Conservation (phyloP, 176 grass and related monocot species). For the Rhynchospora tenuis region DNA sequence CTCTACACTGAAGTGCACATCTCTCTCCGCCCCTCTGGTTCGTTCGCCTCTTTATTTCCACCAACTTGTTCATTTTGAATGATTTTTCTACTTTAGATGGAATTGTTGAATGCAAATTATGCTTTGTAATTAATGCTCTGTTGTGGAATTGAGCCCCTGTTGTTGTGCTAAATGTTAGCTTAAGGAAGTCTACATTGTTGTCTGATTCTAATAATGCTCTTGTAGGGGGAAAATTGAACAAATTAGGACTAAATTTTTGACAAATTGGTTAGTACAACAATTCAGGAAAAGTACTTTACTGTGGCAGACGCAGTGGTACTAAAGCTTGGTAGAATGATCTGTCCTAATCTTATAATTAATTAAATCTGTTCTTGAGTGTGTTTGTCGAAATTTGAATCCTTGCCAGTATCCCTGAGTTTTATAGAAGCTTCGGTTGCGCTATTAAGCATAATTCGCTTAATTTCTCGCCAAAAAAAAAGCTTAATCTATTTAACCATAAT, state of each 20-base stretch:
- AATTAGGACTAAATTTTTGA: background rate
- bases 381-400: background rate
- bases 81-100: background rate
- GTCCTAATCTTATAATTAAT: background rate
- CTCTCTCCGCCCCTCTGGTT: conserved; percentile 30
- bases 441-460: background rate
- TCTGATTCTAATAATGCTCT: background rate
- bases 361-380: background rate
- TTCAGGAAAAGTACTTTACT: background rate
- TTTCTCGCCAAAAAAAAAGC: background rate
- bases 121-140: background rate
- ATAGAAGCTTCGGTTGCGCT: background rate
- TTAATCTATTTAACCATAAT: no score
- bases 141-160: background rate
- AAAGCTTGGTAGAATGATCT: background rate
- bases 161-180: background rate
- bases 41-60: background rate
- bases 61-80: background rate
- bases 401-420: background rate
- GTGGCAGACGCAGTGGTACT: background rate
- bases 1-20: conserved; percentile 50
- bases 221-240: background rate
- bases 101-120: background rate
- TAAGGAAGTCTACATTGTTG: background rate
- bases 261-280: background rate